Evolutionary conservation across 2,329 filamentous ascomycete genomes (phyloP).

Genomic region (Pseudogymnoascus sp.): DNA sequence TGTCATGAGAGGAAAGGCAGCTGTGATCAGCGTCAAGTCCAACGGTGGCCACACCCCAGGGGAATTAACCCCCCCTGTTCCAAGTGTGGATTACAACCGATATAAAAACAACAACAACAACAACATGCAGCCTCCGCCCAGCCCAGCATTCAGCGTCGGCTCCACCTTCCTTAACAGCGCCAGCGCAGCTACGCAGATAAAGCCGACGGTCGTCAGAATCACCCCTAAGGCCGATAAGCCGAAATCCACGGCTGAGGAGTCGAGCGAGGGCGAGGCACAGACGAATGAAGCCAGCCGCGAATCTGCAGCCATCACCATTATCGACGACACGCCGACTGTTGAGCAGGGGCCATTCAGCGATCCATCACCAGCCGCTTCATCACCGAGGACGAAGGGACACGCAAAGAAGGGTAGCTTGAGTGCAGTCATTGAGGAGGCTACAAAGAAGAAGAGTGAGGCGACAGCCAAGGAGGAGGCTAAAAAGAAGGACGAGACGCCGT

Average conservation of each 20-base stretch:
- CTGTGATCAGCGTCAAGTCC: constrained; percentile 86
- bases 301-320: constrained; percentile 40
- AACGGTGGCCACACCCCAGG: constrained; percentile 45
- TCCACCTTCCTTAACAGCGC: constrained; percentile 61
- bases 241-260: constrained; percentile 31
- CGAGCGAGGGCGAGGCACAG: constrained; percentile 17
- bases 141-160: constrained; percentile 56
- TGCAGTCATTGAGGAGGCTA: constrained; percentile 47
- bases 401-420: constrained; percentile 42
- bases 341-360: constrained; percentile 54
- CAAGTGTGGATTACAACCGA: constrained; percentile 58
- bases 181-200: constrained; percentile 47
- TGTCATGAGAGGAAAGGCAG: constrained; percentile 78
- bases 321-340: constrained; percentile 41
- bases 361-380: constrained; percentile 32
- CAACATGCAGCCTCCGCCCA: constrained; percentile 37
- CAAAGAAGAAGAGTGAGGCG: constrained; percentile 27
- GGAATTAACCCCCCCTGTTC: constrained; percentile 60
- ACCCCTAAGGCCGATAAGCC: constrained; percentile 32
- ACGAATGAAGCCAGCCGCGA: constrained; percentile 26
- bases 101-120: constrained; percentile 35
- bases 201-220: constrained; percentile 53
- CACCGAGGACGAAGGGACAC: constrained; percentile 15
- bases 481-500: constrained; percentile 40
- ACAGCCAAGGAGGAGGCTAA: constrained; percentile 21